These are phyloP conservation scores for Hemileccinum rubropunctum DNA, from an alignment of 768 basidiomycete genomes.

Conservation along the genomic window DNA sequence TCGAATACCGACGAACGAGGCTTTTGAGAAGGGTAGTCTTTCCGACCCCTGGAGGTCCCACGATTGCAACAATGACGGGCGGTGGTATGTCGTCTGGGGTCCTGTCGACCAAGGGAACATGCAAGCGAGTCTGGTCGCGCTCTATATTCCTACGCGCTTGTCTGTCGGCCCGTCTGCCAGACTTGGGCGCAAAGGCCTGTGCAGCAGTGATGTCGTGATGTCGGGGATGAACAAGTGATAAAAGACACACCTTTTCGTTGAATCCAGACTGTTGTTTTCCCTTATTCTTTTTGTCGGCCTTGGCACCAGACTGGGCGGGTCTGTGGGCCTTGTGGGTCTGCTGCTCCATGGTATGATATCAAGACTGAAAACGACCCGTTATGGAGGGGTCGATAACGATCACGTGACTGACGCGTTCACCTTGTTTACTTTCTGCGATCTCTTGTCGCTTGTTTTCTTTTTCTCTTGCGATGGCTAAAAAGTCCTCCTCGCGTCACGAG, in stretches of 20 bases:
- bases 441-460: slow-evolving; percentile 10
- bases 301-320: slow-evolving; percentile 65
- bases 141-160: slow-evolving; percentile 91
- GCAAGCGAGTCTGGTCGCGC: slow-evolving; percentile 89
- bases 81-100: slow-evolving; percentile 91
- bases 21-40: slow-evolving; percentile 93
- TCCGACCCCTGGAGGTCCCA: slow-evolving; percentile 95
- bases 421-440: slow-evolving; percentile 18
- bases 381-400: slow-evolving; percentile 4
- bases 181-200: slow-evolving; percentile 88
- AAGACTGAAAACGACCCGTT: slow-evolving; percentile 11
- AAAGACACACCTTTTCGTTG: slow-evolving; percentile 77
- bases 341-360: slow-evolving; percentile 54
- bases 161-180: slow-evolving; percentile 83
- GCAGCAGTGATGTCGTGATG: neutral
- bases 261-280: slow-evolving; percentile 69
- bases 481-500: slow-evolving; percentile 33
- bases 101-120: slow-evolving; percentile 93
- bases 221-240: neutral
- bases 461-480: slow-evolving; percentile 25
- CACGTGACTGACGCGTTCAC: slow-evolving; percentile 31
- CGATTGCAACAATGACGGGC: slow-evolving; percentile 90
- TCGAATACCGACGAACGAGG: slow-evolving; percentile 88
- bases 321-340: slow-evolving; percentile 82
- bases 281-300: slow-evolving; percentile 77